Evolutionary conservation across 169 alveolate genomes (phyloP).

Genomic region (Eimeria brunetti): DNA sequence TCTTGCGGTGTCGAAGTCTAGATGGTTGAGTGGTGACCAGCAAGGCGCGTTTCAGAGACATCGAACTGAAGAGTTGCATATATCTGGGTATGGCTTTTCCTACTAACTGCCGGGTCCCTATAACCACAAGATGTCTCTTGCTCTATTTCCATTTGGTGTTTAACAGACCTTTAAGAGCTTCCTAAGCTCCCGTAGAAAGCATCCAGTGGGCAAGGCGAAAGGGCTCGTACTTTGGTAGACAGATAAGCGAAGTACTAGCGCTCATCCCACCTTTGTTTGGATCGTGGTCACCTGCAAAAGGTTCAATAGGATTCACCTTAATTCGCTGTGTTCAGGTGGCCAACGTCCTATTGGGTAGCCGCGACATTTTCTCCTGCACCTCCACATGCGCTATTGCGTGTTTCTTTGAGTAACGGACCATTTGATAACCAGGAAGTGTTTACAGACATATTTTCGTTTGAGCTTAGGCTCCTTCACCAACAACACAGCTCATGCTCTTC

Average conservation of each 20-base stretch:
- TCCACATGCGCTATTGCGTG: not conserved
- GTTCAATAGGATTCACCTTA: not conserved
- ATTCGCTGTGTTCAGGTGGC: not conserved
- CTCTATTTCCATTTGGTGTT: not conserved
- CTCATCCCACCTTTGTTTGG: not conserved
- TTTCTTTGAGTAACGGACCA: not conserved
- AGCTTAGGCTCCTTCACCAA: not conserved
- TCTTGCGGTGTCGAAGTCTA: not conserved
- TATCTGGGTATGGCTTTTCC: not conserved
- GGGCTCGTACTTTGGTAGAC: not conserved
- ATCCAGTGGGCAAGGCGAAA: not conserved
- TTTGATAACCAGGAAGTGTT: not conserved
- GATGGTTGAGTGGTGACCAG: constrained; percentile 30
- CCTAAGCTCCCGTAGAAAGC: not conserved
- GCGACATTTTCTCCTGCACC: not conserved
- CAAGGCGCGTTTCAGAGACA: constrained; percentile 8
- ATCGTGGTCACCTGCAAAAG: not conserved
- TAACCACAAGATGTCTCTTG: not conserved
- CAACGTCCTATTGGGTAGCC: not conserved
- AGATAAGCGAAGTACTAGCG: not conserved
- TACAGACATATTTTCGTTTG: not conserved
- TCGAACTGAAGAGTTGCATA: not conserved
- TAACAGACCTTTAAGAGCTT: not conserved
- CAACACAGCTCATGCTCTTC: not conserved
- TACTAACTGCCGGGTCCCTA: not conserved